A percentile compares a stretch with the other conserved stretches of the same genome.
Conservation (phyloP, 805 yeast species). For the Lachancea cidri region DNA sequence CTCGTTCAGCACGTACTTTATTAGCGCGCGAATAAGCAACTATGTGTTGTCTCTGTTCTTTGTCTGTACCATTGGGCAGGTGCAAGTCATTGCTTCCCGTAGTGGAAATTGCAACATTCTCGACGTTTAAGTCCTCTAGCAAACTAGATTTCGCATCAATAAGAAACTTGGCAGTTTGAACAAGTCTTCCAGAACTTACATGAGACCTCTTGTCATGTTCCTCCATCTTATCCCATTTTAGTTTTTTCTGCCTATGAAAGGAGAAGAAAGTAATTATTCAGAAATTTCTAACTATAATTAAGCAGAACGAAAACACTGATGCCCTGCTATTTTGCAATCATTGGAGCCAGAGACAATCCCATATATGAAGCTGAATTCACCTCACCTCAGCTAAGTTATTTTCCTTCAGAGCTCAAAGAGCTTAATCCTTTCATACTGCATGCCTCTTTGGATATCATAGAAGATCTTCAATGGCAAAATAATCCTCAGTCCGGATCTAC, state of each 20-base stretch:
- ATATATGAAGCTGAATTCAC: constrained; percentile 76
- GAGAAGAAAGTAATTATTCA: background rate
- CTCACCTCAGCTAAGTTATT: constrained; percentile 25
- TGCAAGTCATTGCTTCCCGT: background rate
- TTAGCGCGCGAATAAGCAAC: constrained; percentile 8
- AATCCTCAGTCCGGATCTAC: constrained; percentile 32
- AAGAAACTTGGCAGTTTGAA: constrained; percentile 20
- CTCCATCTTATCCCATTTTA: constrained; percentile 1
- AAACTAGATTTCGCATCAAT: constrained; percentile 25
- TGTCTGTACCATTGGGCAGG: background rate
- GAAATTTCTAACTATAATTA: background rate
- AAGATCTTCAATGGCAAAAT: constrained; percentile 79
- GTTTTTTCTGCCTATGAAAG: background rate
- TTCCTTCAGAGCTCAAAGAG: constrained; percentile 68
- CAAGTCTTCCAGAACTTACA: constrained; percentile 3
- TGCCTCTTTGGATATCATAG: constrained; percentile 85
- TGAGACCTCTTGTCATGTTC: background rate
- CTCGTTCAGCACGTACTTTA: constrained; percentile 28
- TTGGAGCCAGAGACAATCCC: constrained; percentile 84
- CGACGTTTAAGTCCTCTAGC: constrained; percentile 30
- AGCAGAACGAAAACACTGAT: background rate
- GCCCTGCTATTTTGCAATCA: constrained; percentile 62
- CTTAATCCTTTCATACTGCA: constrained; percentile 84
- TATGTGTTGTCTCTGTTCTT: background rate
- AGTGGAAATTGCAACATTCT: constrained; percentile 1